Evolutionary conservation across 176 grass and related monocot species (phyloP).

Genomic region (Bothriochloa decipiens): DNA sequence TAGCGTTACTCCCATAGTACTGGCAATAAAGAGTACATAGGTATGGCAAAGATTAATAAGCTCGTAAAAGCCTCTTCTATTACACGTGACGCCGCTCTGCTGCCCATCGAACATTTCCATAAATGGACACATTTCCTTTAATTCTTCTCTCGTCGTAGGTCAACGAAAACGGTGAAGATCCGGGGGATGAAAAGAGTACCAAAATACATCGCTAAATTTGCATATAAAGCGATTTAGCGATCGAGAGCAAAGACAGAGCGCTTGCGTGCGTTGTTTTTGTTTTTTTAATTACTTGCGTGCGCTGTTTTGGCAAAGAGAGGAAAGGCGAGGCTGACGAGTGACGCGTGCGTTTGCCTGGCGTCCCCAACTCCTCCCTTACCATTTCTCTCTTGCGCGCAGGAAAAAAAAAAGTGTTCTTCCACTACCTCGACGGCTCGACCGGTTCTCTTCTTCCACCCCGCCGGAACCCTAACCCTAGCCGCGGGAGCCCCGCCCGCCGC

Average conservation of each 20-base stretch:
- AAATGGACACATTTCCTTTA: neutral
- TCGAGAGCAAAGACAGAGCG: neutral
- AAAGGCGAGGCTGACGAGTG: neutral
- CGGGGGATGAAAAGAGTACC: neutral
- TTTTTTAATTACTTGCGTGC: too few species aligned
- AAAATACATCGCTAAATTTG: neutral
- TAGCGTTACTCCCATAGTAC: neutral
- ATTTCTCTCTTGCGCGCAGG: neutral
- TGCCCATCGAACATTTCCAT: neutral
- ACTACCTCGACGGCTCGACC: neutral
- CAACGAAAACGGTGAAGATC: neutral
- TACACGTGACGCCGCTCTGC: neutral
- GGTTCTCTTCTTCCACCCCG: too few species aligned
- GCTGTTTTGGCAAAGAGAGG: neutral
- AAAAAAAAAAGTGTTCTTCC: neutral
- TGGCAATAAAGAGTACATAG: neutral
- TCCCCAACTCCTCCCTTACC: neutral
- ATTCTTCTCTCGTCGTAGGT: neutral
- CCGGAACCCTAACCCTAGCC: slow-evolving; percentile 44
- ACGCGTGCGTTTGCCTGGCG: neutral
- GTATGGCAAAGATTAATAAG: neutral
- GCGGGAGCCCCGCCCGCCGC: neutral
- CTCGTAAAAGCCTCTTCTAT: neutral
- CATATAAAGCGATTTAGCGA: neutral
- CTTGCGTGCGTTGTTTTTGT: neutral